Evolutionary conservation across 345 rosid species (phyloP).

Genomic region (Citrus sp.): DNA sequence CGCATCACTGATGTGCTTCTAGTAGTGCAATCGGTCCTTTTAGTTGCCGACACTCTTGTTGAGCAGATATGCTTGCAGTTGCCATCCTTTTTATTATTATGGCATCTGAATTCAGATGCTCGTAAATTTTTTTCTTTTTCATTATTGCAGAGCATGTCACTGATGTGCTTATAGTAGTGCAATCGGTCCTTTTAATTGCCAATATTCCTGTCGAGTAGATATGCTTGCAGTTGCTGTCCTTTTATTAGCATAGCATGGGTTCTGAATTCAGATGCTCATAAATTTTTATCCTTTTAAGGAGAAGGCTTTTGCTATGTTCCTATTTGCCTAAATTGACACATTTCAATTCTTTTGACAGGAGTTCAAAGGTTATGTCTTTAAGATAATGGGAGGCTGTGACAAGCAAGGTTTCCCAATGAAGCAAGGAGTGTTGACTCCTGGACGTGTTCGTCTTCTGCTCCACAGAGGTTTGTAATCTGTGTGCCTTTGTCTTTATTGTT

Average conservation of each 20-base stretch:
- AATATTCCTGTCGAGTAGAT: neutral
- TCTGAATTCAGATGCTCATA: neutral
- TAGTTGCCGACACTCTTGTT: neutral
- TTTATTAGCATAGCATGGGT: neutral
- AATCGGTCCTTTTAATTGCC: neutral
- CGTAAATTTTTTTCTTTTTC: no score
- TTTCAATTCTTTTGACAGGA: conserved; percentile 40
- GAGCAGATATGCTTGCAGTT: neutral
- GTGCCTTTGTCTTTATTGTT: neutral
- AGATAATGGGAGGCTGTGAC: conserved; percentile 93
- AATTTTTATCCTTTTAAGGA: neutral
- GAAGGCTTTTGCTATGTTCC: neutral
- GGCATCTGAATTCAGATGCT: neutral
- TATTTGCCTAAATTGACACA: neutral
- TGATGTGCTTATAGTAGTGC: neutral
- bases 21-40: neutral
- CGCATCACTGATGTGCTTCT: neutral
- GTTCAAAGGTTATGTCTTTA: conserved; percentile 79
- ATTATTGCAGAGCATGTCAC: neutral
- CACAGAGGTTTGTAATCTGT: conserved; percentile 47
- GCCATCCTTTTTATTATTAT: neutral
- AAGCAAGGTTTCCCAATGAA: conserved; percentile 93
- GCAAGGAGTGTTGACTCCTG: conserved; percentile 84
- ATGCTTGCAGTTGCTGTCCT: neutral
- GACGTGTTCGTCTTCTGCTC: conserved; percentile 83